phyloP scores from a whole-genome alignment of 257 asterid species.

The Capsicum chinense region DNA sequence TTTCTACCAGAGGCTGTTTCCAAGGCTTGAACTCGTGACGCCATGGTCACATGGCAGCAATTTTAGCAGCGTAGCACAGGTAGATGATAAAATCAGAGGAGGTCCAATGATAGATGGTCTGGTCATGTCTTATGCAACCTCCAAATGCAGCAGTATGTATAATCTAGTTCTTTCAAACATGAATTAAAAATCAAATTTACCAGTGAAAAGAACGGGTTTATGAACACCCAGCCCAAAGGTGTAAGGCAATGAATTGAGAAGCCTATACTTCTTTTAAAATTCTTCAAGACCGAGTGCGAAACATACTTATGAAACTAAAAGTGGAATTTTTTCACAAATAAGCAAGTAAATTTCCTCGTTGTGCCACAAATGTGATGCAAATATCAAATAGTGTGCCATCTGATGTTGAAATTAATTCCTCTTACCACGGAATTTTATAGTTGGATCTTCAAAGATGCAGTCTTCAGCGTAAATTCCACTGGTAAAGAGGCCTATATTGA shows the following conservation, averaged over 20 bases:
- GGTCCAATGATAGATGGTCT: neutral
- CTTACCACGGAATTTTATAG: constrained; percentile 78
- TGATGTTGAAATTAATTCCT: neutral
- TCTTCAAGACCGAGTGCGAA: neutral
- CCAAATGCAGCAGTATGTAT: neutral
- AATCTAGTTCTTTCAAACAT: neutral
- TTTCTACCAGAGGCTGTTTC: too few relatives aligned
- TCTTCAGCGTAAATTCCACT: constrained; percentile 71
- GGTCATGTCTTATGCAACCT: neutral
- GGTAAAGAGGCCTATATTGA: constrained; percentile 62
- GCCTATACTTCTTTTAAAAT: neutral
- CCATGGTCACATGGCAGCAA: too few relatives aligned
- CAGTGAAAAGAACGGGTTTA: neutral
- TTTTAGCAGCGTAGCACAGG: neutral
- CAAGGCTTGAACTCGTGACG: too few relatives aligned
- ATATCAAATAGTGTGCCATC: constrained; percentile 24
- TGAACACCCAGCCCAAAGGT: neutral
- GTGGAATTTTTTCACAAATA: neutral
- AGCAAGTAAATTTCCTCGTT: neutral
- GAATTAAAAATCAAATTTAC: neutral
- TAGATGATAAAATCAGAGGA: neutral
- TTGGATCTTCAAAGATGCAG: constrained; percentile 88
- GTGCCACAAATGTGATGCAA: neutral
- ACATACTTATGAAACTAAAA: neutral
- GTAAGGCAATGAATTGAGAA: neutral